Conservation (phyloP, 1,284 basidiomycete genomes). For the Blastosporella zonata region DNA sequence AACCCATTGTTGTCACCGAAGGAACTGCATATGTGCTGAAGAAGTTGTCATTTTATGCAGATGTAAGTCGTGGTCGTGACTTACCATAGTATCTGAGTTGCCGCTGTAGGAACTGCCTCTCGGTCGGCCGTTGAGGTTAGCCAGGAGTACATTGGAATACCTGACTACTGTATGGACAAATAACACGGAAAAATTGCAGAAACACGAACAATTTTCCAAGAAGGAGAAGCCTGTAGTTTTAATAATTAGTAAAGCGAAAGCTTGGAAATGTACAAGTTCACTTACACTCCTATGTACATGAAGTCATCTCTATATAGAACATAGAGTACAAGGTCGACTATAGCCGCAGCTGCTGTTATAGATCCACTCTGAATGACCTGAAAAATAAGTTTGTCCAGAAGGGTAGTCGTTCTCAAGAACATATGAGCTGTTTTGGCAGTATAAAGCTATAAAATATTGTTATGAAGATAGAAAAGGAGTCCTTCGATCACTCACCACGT, state of each 20-base stretch:
- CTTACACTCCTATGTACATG: background rate
- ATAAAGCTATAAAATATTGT: background rate
- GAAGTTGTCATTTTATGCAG: background rate
- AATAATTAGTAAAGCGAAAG: background rate
- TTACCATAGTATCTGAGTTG: constrained; percentile 1
- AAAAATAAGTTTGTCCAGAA: constrained; percentile 3
- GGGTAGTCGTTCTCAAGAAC: background rate
- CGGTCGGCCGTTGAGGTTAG: constrained; percentile 1
- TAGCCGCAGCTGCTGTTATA: constrained; percentile 1
- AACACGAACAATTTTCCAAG: constrained; percentile 4
- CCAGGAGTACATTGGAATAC: constrained; percentile 3
- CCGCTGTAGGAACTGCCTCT: background rate
- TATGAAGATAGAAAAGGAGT: background rate
- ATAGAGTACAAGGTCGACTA: constrained; percentile 3
- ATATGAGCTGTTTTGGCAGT: constrained; percentile 1
- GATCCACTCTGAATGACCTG: background rate
- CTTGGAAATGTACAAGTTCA: background rate
- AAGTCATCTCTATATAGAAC: background rate
- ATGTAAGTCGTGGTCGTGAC: background rate
- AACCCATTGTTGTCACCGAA: too few relatives aligned
- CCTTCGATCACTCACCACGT: background rate
- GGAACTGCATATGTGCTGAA: too few relatives aligned
- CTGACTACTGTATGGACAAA: background rate
- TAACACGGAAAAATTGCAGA: background rate
- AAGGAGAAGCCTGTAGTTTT: background rate